These are phyloP conservation scores for Platanthera zijinensis DNA, from an alignment of 106 monocot species.

Conservation along the genomic window DNA sequence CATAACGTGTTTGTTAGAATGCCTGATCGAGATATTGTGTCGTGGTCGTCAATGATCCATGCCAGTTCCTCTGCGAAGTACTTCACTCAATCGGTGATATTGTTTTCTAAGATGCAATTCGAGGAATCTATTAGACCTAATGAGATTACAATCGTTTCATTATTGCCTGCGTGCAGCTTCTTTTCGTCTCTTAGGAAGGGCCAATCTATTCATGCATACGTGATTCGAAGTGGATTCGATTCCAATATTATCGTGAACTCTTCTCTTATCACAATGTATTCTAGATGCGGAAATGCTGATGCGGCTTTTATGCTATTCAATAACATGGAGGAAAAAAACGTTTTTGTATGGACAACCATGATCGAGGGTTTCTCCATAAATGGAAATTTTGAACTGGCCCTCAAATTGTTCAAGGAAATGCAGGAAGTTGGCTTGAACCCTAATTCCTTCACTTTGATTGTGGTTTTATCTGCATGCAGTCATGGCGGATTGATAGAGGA, in stretches of 20 bases:
- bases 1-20: conserved; percentile 25
- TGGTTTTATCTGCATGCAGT: conserved; percentile 38
- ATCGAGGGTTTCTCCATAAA: conserved; percentile 39
- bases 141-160: conserved; percentile 34
- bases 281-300: conserved; percentile 31
- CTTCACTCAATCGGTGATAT: conserved; percentile 19
- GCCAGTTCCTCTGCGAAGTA: conserved; percentile 11
- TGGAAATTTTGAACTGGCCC: conserved; percentile 18
- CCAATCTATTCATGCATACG: conserved; percentile 41
- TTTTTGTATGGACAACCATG: conserved; percentile 46
- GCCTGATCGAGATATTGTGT: conserved; percentile 24
- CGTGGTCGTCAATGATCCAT: conserved; percentile 31
- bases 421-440: conserved; percentile 22
- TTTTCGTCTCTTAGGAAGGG: conserved; percentile 40
- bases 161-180: conserved; percentile 43
- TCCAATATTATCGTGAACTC: conserved; percentile 28
- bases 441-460: conserved; percentile 37
- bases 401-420: conserved; percentile 29
- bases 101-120: conserved; percentile 41
- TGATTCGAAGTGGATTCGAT: conserved; percentile 24
- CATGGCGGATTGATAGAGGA: conserved; percentile 39
- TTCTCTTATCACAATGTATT: conserved; percentile 37
- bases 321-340: conserved; percentile 14
- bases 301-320: conserved; percentile 25
- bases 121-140: conserved; percentile 27